These are phyloP conservation scores for Primulina huaijiensis DNA, from an alignment of 257 asterid species.

Conservation along the genomic window DNA sequence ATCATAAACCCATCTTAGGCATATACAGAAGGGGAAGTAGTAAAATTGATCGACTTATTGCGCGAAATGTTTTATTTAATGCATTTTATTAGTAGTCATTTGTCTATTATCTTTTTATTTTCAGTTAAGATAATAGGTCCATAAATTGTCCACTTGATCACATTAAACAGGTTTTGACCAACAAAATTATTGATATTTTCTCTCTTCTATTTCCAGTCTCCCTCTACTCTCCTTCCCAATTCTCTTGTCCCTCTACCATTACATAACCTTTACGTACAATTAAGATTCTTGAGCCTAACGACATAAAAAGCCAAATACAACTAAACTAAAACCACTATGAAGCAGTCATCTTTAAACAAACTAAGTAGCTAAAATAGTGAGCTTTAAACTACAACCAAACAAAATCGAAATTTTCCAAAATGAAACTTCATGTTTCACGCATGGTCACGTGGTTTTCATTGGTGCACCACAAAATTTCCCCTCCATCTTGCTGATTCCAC, in stretches of 20 bases:
- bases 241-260: background rate
- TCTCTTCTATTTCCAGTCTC: background rate
- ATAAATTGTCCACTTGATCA: background rate
- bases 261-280: background rate
- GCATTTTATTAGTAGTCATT: background rate
- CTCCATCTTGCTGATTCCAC: background rate
- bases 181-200: too few species aligned
- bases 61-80: background rate
- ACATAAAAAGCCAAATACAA: too few species aligned
- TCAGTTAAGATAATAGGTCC: background rate
- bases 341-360: background rate
- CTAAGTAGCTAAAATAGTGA: background rate
- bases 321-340: background rate
- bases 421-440: background rate
- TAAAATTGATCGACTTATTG: too few species aligned
- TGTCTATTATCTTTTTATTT: too few species aligned
- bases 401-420: background rate
- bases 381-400: background rate
- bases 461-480: background rate
- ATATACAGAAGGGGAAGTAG: too few species aligned
- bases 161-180: background rate
- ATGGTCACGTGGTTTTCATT: too few species aligned
- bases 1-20: too few species aligned
- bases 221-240: background rate
- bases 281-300: background rate